A percentile compares a stretch with the other conserved stretches of the same genome.
Evolutionary conservation across 2,329 filamentous ascomycete genomes (phyloP).

Genomic region (Triangularia setosa): DNA sequence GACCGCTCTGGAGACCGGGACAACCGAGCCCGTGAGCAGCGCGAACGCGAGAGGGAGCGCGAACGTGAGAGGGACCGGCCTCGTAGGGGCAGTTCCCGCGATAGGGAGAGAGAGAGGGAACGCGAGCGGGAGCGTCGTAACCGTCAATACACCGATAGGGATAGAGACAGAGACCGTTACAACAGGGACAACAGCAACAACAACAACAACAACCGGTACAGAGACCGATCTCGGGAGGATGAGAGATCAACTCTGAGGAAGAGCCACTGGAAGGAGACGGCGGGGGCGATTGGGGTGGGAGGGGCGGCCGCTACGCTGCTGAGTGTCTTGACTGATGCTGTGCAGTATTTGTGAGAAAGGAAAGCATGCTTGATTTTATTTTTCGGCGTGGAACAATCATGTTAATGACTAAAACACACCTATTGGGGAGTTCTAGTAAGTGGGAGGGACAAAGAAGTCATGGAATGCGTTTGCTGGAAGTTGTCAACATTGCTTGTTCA

Average conservation of each 20-base stretch:
- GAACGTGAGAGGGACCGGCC: constrained; percentile 31
- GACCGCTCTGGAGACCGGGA: constrained; percentile 35
- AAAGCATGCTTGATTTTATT: too few species aligned
- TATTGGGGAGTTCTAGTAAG: too few species aligned
- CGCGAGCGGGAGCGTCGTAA: constrained; percentile 12
- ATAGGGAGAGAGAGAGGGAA: constrained; percentile 28
- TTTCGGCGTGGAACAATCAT: too few species aligned
- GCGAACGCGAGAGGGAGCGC: constrained; percentile 31
- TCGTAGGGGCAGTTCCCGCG: constrained; percentile 33
- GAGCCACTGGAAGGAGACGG: constrained; percentile 49
- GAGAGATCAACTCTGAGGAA: constrained; percentile 31
- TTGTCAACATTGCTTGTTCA: neutral
- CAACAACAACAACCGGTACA: constrained; percentile 23
- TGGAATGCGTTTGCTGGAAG: neutral
- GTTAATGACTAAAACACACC: too few species aligned
- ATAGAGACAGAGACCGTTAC: constrained; percentile 31
- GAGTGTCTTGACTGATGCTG: constrained; percentile 56
- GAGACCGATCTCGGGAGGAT: constrained; percentile 27
- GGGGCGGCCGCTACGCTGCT: constrained; percentile 57
- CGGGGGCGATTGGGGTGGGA: constrained; percentile 56
- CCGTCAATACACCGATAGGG: constrained; percentile 23
- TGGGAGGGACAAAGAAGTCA: neutral
- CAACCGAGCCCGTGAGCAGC: constrained; percentile 30
- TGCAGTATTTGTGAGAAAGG: constrained; percentile 31
- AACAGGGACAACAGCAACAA: neutral